Evolutionary conservation across 2,329 filamentous ascomycete species (phyloP).

Genomic region (Sclerotiophoma versabilis): DNA sequence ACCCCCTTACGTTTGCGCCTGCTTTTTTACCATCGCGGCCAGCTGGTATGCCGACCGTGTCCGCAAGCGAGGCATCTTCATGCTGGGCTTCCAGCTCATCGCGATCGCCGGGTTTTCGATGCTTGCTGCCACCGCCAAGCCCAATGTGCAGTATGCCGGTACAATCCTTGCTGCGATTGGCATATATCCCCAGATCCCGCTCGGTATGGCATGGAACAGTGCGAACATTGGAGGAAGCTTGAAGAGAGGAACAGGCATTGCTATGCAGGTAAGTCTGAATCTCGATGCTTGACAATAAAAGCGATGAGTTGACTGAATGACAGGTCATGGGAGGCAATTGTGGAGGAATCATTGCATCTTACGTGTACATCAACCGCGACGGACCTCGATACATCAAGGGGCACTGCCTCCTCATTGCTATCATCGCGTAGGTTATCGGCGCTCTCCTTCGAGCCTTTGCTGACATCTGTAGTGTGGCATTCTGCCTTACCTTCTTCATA

Average conservation of each 20-base stretch:
- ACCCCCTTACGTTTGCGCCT: constrained; percentile 66
- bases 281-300: no score
- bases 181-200: constrained; percentile 64
- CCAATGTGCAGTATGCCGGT: constrained; percentile 44
- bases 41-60: constrained; percentile 40
- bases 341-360: constrained; percentile 74
- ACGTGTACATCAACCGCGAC: constrained; percentile 57
- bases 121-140: constrained; percentile 35
- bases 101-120: constrained; percentile 63
- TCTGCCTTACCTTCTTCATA: constrained; percentile 62
- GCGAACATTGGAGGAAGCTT: constrained; percentile 64
- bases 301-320: not conserved
- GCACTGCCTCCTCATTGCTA: constrained; percentile 55
- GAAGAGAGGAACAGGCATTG: constrained; percentile 64
- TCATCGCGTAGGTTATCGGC: constrained; percentile 45
- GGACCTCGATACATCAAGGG: constrained; percentile 54
- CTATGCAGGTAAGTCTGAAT: constrained; percentile 53
- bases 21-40: constrained; percentile 43
- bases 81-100: constrained; percentile 42
- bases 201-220: constrained; percentile 65
- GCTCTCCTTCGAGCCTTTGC: not conserved
- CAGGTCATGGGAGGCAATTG: constrained; percentile 62
- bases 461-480: constrained; percentile 52
- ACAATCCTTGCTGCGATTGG: constrained; percentile 49
- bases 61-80: constrained; percentile 41